Base-by-base conservation (phyloP, 768 basidiomycete genomes). In the Krasilnikovozyma curviuscula region DNA sequence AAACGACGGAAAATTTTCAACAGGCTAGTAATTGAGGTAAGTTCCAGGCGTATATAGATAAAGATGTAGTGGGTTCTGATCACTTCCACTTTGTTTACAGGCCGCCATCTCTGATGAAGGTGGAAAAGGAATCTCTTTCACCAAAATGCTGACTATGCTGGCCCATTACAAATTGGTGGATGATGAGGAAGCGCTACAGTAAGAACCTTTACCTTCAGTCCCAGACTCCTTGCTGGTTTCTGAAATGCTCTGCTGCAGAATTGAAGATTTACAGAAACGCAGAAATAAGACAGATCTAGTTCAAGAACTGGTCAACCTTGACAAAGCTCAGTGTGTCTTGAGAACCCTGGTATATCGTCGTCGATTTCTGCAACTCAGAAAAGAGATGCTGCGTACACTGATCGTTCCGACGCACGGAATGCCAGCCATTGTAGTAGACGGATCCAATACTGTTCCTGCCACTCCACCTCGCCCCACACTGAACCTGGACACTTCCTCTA, bases 101-200 rank as follows among this genome's bases (percentile, higher is more conserved):
- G 88, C 89, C 2, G 69, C 67, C 55, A 73, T 88, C 28, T 72
- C 76, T 3, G 76, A 78, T 53, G 73, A 79, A 52, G 72, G 70
- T 28, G 76, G 77, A 1, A 71, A 75, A 44, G 88, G 88, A 8
- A 84, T 97, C 51, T 81, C 83, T 21, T 95, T 95, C 68, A 83
- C 78, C 1, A 74, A 77, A 38, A 91, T 91, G 83, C 71, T 97
- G 3, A 61, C 81, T 29, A 66, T 95, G 38, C 67, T 97, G 33
- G 80, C 83, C 1, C 91, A 93, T 61, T 79, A 95, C 67, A 88
- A 83, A 63, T 67, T 97, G 44, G 85, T 95, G 54, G 73, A 83
- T 42, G 86, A 93, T 64, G 75, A 74, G 24, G 81, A 85, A 27
- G 89, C 89, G 13, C 67, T 97, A 23, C 73, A 77, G 89, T 91